Evolutionary conservation across 345 rosid species (phyloP).

Genomic region (Rubroshorea leprosula): DNA sequence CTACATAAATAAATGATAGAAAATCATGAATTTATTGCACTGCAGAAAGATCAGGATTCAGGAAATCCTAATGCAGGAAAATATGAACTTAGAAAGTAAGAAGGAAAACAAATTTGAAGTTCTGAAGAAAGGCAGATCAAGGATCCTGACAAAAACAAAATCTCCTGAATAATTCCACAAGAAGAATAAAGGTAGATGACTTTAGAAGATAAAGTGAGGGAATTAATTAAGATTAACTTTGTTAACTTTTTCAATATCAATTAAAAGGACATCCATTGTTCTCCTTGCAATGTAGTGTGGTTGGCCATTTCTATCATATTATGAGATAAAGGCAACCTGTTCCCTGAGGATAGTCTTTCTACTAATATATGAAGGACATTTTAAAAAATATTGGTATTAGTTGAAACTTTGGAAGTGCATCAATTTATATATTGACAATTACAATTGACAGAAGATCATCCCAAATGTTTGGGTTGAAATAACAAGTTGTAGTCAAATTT

Average conservation of each 20-base stretch:
- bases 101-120: background rate
- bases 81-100: background rate
- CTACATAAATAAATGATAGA: background rate
- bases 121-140: background rate
- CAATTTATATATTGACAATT: no score
- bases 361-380: no score
- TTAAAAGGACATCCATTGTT: background rate
- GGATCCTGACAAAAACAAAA: background rate
- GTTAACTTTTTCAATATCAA: no score
- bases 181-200: background rate
- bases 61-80: conserved; percentile 3
- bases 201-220: background rate
- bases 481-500: background rate
- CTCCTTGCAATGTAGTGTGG: background rate
- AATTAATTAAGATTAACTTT: no score
- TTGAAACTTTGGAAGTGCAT: no score
- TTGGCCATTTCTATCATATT: no score
- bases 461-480: background rate
- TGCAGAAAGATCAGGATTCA: background rate
- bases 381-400: no score
- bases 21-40: background rate
- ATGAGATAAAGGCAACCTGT: no score
- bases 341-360: no score
- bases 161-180: background rate
- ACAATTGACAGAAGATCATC: no score